phyloP scores from a whole-genome alignment of 2,329 filamentous ascomycete genomes.

The Cephalotrichum gorgonifer region DNA sequence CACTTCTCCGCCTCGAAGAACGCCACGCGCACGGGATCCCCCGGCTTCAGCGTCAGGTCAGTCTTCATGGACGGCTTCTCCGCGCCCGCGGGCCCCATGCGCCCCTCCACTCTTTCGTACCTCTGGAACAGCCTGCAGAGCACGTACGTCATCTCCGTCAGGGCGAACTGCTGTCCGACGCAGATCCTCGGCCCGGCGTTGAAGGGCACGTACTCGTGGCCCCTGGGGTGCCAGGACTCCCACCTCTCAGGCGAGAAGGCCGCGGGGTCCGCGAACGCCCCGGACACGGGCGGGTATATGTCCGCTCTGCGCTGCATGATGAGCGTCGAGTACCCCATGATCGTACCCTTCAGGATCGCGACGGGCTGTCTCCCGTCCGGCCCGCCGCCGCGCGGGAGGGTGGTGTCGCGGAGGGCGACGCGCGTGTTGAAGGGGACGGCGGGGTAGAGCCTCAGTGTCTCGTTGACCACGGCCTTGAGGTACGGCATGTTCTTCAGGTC shows the following conservation, averaged over 20 bases:
- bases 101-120: conserved; percentile 52
- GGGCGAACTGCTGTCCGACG: conserved; percentile 71
- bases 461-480: conserved; percentile 61
- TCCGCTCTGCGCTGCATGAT: conserved; percentile 62
- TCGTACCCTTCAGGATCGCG: conserved; percentile 54
- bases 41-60: conserved; percentile 50
- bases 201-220: conserved; percentile 66
- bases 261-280: conserved; percentile 32
- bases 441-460: conserved; percentile 69
- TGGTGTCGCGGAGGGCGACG: conserved; percentile 61
- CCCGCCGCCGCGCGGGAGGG: conserved; percentile 61
- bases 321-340: conserved; percentile 57
- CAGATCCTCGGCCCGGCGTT: conserved; percentile 67
- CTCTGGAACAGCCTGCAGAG: conserved; percentile 63
- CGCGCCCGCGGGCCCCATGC: conserved; percentile 44
- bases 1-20: conserved; percentile 35
- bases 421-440: conserved; percentile 73
- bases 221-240: conserved; percentile 50
- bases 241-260: conserved; percentile 59
- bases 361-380: conserved; percentile 51
- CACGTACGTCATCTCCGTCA: conserved; percentile 68
- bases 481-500: conserved; percentile 86
- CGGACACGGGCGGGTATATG: conserved; percentile 43
- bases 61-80: conserved; percentile 43
- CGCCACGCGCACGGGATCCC: conserved; percentile 45